Conservation (phyloP, 176 grass and related monocot genomes). For the Aegilops sharonensis region DNA sequence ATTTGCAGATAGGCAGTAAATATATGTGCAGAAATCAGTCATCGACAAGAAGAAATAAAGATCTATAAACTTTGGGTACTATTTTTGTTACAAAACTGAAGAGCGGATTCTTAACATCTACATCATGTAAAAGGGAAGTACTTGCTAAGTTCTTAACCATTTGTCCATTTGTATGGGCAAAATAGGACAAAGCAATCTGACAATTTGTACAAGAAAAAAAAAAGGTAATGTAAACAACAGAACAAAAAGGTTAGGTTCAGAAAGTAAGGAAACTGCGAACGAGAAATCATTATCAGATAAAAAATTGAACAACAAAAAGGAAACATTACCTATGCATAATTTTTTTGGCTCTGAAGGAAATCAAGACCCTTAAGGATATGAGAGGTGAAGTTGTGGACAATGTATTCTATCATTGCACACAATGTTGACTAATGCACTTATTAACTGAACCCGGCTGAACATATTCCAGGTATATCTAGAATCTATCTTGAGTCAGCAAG, state of each 20-base stretch:
- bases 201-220: neutral
- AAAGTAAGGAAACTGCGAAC: neutral
- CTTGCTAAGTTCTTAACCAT: no score
- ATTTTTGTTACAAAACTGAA: no score
- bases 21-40: no score
- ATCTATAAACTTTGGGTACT: no score
- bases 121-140: no score
- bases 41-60: no score
- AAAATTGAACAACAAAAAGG: neutral
- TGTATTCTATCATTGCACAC: conserved; percentile 83
- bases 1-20: conserved; percentile 46
- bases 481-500: conserved; percentile 52
- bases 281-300: neutral
- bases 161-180: no score
- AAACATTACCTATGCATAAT: conserved; percentile 41
- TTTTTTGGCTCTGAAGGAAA: conserved; percentile 91
- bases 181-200: neutral
- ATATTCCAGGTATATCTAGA: conserved; percentile 96
- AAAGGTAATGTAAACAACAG: neutral
- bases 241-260: neutral
- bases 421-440: conserved; percentile 85
- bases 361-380: conserved; percentile 87
- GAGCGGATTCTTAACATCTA: no score
- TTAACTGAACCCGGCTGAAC: conserved; percentile 97
- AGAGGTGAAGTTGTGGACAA: conserved; percentile 87